phyloP scores from a whole-genome alignment of 1,284 basidiomycete species.

The Tilletia indica region DNA sequence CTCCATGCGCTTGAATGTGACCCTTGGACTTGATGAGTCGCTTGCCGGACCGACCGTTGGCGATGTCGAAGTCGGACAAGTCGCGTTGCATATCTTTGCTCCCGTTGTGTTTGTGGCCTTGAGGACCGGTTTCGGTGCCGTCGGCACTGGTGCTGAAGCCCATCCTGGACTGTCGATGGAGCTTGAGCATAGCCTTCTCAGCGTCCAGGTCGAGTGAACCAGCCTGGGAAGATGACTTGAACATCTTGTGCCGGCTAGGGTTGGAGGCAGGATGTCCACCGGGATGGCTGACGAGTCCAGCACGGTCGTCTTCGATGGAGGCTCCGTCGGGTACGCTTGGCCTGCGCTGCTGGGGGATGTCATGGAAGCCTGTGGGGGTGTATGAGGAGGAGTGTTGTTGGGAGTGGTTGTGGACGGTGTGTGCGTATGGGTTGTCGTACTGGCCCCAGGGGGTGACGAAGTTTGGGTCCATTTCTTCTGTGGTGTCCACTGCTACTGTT shows the following conservation, averaged over 20 bases:
- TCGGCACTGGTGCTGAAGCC: not conserved
- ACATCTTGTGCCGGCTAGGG: not conserved
- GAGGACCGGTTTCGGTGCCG: not conserved
- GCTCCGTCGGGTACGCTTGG: too few relatives aligned
- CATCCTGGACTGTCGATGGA: slow-evolving; percentile 3
- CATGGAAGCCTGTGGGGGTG: too few relatives aligned
- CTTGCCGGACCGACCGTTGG: slow-evolving; percentile 13
- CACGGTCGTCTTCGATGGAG: too few relatives aligned
- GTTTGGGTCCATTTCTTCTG: too few relatives aligned
- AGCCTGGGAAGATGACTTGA: not conserved
- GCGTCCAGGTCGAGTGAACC: slow-evolving; percentile 11
- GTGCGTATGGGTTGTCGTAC: too few relatives aligned
- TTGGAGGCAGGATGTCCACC: too few relatives aligned
- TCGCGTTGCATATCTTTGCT: not conserved
- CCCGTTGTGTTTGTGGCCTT: not conserved
- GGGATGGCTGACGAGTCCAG: too few relatives aligned
- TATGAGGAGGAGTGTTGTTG: too few relatives aligned
- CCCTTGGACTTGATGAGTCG: slow-evolving; percentile 18
- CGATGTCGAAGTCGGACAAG: slow-evolving; percentile 9
- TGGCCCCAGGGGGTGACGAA: too few relatives aligned
- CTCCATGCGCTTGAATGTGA: slow-evolving; percentile 35
- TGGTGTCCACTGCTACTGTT: too few relatives aligned
- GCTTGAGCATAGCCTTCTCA: not conserved
- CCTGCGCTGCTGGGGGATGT: too few relatives aligned
- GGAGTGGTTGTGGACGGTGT: too few relatives aligned